These are phyloP conservation scores for Thermothielavioides terrestris DNA, from an alignment of 495 filamentous ascomycete species.

Conservation along the genomic window DNA sequence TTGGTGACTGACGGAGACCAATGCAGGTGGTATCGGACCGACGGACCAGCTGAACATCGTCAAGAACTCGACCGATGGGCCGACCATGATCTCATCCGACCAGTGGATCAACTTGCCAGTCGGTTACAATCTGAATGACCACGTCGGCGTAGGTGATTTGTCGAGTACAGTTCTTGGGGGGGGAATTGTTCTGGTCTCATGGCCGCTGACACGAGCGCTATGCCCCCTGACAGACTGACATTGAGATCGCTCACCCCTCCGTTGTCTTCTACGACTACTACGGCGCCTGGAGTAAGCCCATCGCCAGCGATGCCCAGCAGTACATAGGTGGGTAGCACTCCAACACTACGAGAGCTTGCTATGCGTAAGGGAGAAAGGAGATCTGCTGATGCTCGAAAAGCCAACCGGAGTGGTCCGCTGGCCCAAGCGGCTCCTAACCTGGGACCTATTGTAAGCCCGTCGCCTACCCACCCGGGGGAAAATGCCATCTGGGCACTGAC, in stretches of 20 bases:
- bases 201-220: too few species aligned
- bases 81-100: conserved; percentile 37
- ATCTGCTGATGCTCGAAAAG: conserved; percentile 21
- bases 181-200: background rate
- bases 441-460: conserved; percentile 36
- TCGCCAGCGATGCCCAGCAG: conserved; percentile 21
- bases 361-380: conserved; percentile 27
- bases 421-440: conserved; percentile 61
- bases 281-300: conserved; percentile 43
- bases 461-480: background rate
- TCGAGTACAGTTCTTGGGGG: too few species aligned
- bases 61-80: conserved; percentile 43
- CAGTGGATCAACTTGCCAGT: conserved; percentile 65
- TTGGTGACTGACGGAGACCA: background rate
- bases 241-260: conserved; percentile 50
- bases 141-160: conserved; percentile 47
- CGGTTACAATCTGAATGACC: conserved; percentile 60
- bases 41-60: conserved; percentile 48
- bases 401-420: conserved; percentile 49
- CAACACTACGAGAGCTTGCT: too few species aligned
- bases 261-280: conserved; percentile 58
- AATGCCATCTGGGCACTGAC: background rate
- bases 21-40: conserved; percentile 54
- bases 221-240: conserved; percentile 39
- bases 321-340: conserved; percentile 34